Evolutionary conservation across 2,329 filamentous ascomycete species (phyloP), one percentile per base, ranked within the genome.

Genomic region (Fusarium graminum): DNA sequence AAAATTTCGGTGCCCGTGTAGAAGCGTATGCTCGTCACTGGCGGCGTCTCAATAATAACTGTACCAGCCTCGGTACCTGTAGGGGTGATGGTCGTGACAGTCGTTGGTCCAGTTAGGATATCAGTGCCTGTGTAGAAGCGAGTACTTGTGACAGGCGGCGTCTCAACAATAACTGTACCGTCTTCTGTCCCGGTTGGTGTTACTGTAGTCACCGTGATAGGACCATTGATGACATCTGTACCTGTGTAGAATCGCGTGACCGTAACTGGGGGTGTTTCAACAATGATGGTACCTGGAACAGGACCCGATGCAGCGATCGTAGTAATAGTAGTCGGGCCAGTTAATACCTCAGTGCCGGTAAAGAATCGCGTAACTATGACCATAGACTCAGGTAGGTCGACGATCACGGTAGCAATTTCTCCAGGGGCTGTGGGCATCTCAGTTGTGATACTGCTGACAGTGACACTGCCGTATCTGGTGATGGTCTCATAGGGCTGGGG

Each of bases 121-220:
- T 44, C 29, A 13, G 40, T 52, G n/a, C 50, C 50, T n/a, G 50
- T 45, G 10, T 52, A 52, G 9, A 52, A 52, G 1, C 49, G n/a
- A 1, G 22, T 47, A 1, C 19, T 4, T 6, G 39, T 52, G 2
- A 36, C 12, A 3, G 49, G 29, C 8, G 49, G 49, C 4, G 49
- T 52, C 29, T 52, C 49, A 4, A 52, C 17, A 16, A 51, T 38
- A 2, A 47, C 25, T 14, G 25, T 26, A 4, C 45, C 45, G 3
- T 22, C 9, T 16, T 49, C 45, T 10, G 45, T 49, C 2, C 32
- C 45, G 0, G 45, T 28, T 4, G 45, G 32, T 3, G 22, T 22
- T 7, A 49, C 13, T 1, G 34, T 39, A 2, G 32, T 39, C 3
- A 47, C 11, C 11, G 45, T 39, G 12, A 36, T 39, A 2, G 45